Base-by-base conservation (phyloP, 352 stramenopile species). In the Pythium sp. region DNA sequence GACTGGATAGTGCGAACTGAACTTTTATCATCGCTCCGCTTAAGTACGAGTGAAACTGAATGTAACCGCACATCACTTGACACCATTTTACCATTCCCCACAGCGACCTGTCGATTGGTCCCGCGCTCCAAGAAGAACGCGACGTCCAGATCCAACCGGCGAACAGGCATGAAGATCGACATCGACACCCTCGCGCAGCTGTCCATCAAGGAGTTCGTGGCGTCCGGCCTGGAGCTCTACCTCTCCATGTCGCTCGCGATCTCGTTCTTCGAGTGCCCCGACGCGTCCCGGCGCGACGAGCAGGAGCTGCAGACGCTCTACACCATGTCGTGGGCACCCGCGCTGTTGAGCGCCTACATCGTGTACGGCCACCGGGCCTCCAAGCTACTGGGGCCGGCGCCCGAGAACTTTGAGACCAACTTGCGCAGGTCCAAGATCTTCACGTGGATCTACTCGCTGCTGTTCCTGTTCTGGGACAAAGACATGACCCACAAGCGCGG, bases 401-500 rank as follows among this genome's bases (percentile, higher is more conserved):
- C 79, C 15, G 76, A 88, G 55, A 77, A 92, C 65, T 78, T 92
- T 61, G 82, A 93, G 43, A 72, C 68, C 24, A 92, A 92, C 57
- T 73, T 92, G 67, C 78, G 87, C 46, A 75, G 75, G n/a, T 72
- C 71, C 74, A 93, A 92, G 75, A 78, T 93, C 63, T 46, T 89
- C 63, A 87, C 74, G 55, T 93, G 80, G 79, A 51, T 88, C 46
- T 87, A 86, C 75, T 72, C 82, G 43, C 75, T 89, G 53, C 41
- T 60, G 12, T 86, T 87, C 67, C 75, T 93, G 60, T 74, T 93
- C 26, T 87, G 76, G 76, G 86, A 92, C 68, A 72, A 81, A 24
- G 82, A 89, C 71, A 93, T 93, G 86, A 63, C 70, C 30, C 18
- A 90, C 69, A 93, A 93, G 75, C 78, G 78, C 53, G 86, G 86